Conservation (phyloP, 305 asterid genomes). For the Fraxinus platypoda region DNA sequence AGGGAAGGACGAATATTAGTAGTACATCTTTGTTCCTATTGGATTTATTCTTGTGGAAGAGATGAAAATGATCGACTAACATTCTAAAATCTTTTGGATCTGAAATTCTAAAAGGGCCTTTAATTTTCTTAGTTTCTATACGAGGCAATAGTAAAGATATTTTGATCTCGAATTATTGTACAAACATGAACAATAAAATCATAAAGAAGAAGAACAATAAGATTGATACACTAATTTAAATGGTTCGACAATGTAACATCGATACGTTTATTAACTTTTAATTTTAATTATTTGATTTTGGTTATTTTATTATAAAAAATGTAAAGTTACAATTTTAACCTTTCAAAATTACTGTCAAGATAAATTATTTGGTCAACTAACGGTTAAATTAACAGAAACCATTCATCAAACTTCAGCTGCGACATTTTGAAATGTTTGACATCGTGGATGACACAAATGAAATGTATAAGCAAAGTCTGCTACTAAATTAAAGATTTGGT, state of each 20-base stretch:
- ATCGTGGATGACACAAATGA: neutral
- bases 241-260: neutral
- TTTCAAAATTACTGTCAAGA: neutral
- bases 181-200: neutral
- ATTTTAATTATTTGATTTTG: too few species aligned
- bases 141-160: neutral
- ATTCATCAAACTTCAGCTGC: too few species aligned
- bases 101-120: neutral
- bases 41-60: neutral
- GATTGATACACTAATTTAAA: neutral
- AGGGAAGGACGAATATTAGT: neutral
- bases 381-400: too few species aligned
- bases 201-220: neutral
- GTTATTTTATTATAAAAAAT: too few species aligned
- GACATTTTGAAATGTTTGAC: neutral
- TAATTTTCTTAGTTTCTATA: neutral
- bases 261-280: too few species aligned
- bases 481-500: neutral
- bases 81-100: neutral
- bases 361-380: neutral
- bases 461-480: neutral
- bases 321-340: too few species aligned
- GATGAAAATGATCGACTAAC: neutral
- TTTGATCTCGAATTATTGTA: neutral
- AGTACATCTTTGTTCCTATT: neutral